Evolutionary conservation across 306 rosid genomes (phyloP).

Genomic region (Cicer arietinum): DNA sequence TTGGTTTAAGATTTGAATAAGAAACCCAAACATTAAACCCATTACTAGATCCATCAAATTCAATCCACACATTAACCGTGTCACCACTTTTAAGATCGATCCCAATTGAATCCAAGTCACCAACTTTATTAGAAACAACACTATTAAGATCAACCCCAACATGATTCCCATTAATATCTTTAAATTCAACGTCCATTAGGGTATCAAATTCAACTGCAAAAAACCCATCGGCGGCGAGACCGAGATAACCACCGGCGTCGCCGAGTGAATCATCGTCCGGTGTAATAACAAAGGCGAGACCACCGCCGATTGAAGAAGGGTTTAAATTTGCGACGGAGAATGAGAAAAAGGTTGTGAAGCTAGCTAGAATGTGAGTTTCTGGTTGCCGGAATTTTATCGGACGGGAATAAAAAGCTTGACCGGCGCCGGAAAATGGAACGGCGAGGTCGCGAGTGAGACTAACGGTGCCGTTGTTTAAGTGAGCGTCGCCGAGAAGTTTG

Average conservation of each 20-base stretch:
- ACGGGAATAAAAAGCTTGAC: slow-evolving; percentile 71
- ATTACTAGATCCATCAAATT: slow-evolving; percentile 66
- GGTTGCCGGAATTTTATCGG: slow-evolving; percentile 78
- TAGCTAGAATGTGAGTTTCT: slow-evolving; percentile 51
- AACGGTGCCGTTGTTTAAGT: slow-evolving; percentile 80
- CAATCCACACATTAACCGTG: slow-evolving; percentile 87
- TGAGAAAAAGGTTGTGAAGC: slow-evolving; percentile 86
- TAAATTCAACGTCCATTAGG: slow-evolving; percentile 85
- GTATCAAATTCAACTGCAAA: slow-evolving; percentile 97
- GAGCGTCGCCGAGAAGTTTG: slow-evolving; percentile 93
- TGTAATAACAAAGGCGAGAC: slow-evolving; percentile 76
- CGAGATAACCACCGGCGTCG: slow-evolving; percentile 81
- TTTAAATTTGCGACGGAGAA: slow-evolving; percentile 77
- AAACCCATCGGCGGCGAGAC: slow-evolving; percentile 57
- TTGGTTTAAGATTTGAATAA: slow-evolving; percentile 87
- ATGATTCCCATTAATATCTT: slow-evolving; percentile 92
- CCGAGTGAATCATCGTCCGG: slow-evolving; percentile 72
- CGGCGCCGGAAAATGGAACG: slow-evolving; percentile 87
- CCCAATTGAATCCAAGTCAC: slow-evolving; percentile 62
- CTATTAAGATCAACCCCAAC: slow-evolving; percentile 90
- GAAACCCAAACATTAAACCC: slow-evolving; percentile 74
- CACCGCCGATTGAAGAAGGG: slow-evolving; percentile 95
- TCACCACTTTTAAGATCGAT: slow-evolving; percentile 90
- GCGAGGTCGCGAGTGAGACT: slow-evolving; percentile 89
- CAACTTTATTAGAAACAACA: slow-evolving; percentile 65